A percentile compares a stretch with the other conserved stretches of the same genome.
Evolutionary conservation across 2,329 filamentous ascomycete genomes (phyloP).

Genomic region (Ascochyta lentis): DNA sequence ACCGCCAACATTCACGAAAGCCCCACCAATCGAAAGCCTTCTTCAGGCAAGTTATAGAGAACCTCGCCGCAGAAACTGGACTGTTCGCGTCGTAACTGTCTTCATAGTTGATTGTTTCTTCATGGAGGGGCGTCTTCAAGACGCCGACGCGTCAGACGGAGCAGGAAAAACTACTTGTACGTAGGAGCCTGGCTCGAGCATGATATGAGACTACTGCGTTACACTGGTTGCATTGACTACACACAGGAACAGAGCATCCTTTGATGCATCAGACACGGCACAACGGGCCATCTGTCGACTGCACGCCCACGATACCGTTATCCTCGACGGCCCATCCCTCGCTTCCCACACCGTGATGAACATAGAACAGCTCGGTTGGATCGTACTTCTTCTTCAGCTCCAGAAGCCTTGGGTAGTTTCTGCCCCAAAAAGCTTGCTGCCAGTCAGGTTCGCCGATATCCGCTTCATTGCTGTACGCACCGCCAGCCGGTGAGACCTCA

Average conservation of each 20-base stretch:
- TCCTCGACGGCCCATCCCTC: slow-evolving; percentile 41
- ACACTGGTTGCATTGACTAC: neutral
- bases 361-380: slow-evolving; percentile 43
- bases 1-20: neutral
- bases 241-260: neutral
- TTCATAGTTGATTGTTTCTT: neutral
- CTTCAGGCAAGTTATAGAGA: neutral
- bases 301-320: slow-evolving; percentile 37
- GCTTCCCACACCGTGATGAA: slow-evolving; percentile 40
- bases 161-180: neutral
- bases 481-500: slow-evolving; percentile 32
- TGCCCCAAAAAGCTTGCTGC: slow-evolving; percentile 51
- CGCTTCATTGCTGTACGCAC: slow-evolving; percentile 50
- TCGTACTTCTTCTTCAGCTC: slow-evolving; percentile 41
- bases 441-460: slow-evolving; percentile 51
- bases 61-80: neutral
- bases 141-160: neutral
- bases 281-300: slow-evolving; percentile 39
- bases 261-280: slow-evolving; percentile 28
- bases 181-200: neutral
- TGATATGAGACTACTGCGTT: neutral
- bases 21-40: neutral
- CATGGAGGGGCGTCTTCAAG: too few relatives aligned
- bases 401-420: slow-evolving; percentile 36
- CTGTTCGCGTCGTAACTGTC: slow-evolving; percentile 6